Evolutionary conservation across 164 flowering plant genomes (phyloP).

Genomic region (Aristolochia californica): DNA sequence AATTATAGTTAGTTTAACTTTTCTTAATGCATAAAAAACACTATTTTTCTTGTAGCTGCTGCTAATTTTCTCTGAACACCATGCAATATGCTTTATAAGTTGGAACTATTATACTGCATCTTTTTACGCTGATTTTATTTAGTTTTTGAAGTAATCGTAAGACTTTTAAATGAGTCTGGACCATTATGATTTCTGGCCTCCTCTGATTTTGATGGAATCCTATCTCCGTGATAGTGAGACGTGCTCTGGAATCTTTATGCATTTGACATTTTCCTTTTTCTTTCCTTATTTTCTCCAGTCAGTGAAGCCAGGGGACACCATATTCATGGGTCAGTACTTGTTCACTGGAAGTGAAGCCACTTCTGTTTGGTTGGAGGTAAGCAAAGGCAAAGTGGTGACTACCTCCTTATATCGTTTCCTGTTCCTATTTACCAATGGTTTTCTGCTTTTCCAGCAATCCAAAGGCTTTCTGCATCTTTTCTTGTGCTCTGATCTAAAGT

Average conservation of each 20-base stretch:
- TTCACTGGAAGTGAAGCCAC: slow-evolving; percentile 99
- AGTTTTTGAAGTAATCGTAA: too few species aligned
- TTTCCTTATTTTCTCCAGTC: slow-evolving; percentile 30
- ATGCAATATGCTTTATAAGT: too few species aligned
- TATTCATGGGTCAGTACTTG: slow-evolving; percentile 84
- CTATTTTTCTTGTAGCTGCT: too few species aligned
- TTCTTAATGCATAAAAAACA: too few species aligned
- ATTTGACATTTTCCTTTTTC: neutral
- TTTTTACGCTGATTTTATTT: too few species aligned
- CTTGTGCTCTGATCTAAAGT: slow-evolving; percentile 3
- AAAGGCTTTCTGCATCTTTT: neutral
- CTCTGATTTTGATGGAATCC: neutral
- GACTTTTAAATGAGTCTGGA: too few species aligned
- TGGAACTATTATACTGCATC: too few species aligned
- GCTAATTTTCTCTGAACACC: too few species aligned
- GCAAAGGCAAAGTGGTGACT: too few species aligned
- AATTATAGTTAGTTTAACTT: too few species aligned
- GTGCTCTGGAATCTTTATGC: neutral
- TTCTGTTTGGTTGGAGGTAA: slow-evolving; percentile 96
- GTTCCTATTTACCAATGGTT: neutral
- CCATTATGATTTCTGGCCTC: too few species aligned
- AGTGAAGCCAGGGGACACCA: slow-evolving; percentile 83
- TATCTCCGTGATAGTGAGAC: neutral
- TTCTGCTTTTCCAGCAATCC: neutral
- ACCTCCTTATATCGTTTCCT: neutral